Base-by-base conservation (phyloP, 129 eudicot species). In the Silybum marianum region DNA sequence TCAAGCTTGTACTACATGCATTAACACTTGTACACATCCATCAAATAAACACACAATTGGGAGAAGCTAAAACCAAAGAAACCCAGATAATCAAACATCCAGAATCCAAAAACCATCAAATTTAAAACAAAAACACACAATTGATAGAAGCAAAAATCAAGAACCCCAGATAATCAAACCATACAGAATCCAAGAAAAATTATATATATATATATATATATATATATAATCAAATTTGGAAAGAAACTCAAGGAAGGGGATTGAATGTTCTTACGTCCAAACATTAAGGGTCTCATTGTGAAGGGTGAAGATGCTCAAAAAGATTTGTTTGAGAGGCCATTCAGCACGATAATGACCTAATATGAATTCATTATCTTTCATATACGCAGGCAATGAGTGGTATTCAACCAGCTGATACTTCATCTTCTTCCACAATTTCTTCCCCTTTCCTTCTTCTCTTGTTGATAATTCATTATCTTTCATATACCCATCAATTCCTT, bases 201-300 rank as follows among this genome's bases (percentile, higher is more conserved):
- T 9, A 7, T 40, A 9, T 40, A 2, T 40, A 40, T 40, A 9
- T 40, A 44, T 44, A 44, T 44, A 44, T 44, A 44, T 44, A 44
- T n/a, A 40, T n/a, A 71, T 26, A 75, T 0, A 58, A 7, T 3
- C 0, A 30, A n/a, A 19, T 39, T 7, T 13, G n/a, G 7, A 34
- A 42, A 58, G 14, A 78, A 71, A 24, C 21, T 48, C 4, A 68
- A 42, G n/a, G 40, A 16, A 54, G 62, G 71, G 54, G 2, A 18
- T 4, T 19, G 26, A 71, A 66, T 71, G 69, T 19, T 48, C 97
- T 83, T 95, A 93, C 99, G 99, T 95, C 99, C 99, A 92, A 73
- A 95, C 95, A 69, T 95, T 95, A 65, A 95, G 92, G 84, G 99
- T 95, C 84, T 95, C 99, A 74, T 95, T 95, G 81, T 95, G 99